Base-by-base conservation (phyloP, 768 basidiomycete species). In the Tulasnella calospora region DNA sequence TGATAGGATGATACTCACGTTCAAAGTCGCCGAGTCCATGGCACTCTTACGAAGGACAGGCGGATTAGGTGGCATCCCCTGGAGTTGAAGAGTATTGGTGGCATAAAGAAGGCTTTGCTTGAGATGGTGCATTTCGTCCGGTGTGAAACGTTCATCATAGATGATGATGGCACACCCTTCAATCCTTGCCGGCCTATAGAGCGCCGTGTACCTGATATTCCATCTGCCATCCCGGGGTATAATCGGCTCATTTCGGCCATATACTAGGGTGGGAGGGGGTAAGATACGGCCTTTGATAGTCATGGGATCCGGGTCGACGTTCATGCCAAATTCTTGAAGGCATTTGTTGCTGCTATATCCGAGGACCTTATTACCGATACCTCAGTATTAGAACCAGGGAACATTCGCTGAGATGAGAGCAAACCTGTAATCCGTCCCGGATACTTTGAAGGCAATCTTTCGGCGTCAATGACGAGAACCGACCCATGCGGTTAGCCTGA, bases 281-380 rank as follows among this genome's bases (percentile, higher is more conserved):
- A 95, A 83, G 13, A 94, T 84, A 4, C 94, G 87, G 0, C 92
- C 93, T 30, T 87, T 83, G 41, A 93, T 85, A 44, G 82, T 85
- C 44, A 92, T 85, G 0, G 92, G 90, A 1, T 83, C 80, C 71
- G 89, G 79, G 21, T 85, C 85, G 27, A 95, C 90, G 1, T 85
- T 79, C 87, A 95, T 89, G 10, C 92, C 92, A 80, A 94, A 94
- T 82, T 90, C 87, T 55, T 88, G 87, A 44, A 94, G 89, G 79
- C 92, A 93, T 83, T 92, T 90, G 0, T 91, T 92, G 83, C 91
- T 89, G 0, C 91, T 90, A 80, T 92, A 93, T 36, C 88, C 87
- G 35, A 83, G 78, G 4, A 82, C 81, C 57, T 80, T 81, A 33
- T 30, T 7, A 69, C 27, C 77, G 44, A 41, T 51, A 44, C 15